Percentiles rank a stretch among this genome's conserved stretches.
Conservation (phyloP, 2,329 filamentous ascomycete genomes). For the Nigrospora oryzae region DNA sequence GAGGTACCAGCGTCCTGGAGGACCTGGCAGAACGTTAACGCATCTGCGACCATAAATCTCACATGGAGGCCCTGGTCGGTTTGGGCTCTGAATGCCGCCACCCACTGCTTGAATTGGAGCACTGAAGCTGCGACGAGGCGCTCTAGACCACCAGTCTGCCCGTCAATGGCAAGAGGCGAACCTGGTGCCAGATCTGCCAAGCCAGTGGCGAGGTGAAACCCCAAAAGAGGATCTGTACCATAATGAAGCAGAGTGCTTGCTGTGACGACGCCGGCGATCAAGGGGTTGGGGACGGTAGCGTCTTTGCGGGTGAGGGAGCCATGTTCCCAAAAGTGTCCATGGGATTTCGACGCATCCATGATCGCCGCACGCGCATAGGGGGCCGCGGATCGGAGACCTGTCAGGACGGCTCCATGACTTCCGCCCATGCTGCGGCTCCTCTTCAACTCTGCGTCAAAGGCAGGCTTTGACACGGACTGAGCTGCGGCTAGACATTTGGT, state of each 20-base stretch:
- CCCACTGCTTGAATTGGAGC: slow-evolving; percentile 38
- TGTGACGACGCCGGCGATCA: slow-evolving; percentile 28
- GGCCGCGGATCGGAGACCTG: slow-evolving; percentile 27
- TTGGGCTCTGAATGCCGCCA: slow-evolving; percentile 24
- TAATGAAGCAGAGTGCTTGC: slow-evolving; percentile 32
- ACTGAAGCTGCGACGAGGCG: slow-evolving; percentile 25
- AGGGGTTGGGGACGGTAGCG: slow-evolving; percentile 31
- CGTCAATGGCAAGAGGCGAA: slow-evolving; percentile 27
- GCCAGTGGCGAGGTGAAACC: slow-evolving; percentile 48
- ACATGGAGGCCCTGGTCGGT: slow-evolving; percentile 24
- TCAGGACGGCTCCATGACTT: slow-evolving; percentile 7
- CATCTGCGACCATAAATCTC: slow-evolving; percentile 39
- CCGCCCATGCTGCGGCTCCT: not conserved
- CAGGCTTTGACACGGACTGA: slow-evolving; percentile 5
- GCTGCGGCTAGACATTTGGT: slow-evolving; percentile 16
- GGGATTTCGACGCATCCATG: slow-evolving; percentile 11
- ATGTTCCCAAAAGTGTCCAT: slow-evolving; percentile 24
- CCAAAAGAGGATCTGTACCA: slow-evolving; percentile 39
- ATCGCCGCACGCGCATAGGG: slow-evolving; percentile 21
- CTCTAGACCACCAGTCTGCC: slow-evolving; percentile 6
- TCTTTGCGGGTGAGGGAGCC: slow-evolving; percentile 16
- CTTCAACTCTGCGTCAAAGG: slow-evolving; percentile 10
- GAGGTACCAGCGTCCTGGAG: slow-evolving; percentile 31
- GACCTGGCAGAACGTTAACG: slow-evolving; percentile 40
- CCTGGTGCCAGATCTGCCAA: slow-evolving; percentile 25